A percentile compares a stretch with the other conserved stretches of the same genome.
phyloP scores from a whole-genome alignment of 306 rosid genomes.

The Abrus pulchellus region DNA sequence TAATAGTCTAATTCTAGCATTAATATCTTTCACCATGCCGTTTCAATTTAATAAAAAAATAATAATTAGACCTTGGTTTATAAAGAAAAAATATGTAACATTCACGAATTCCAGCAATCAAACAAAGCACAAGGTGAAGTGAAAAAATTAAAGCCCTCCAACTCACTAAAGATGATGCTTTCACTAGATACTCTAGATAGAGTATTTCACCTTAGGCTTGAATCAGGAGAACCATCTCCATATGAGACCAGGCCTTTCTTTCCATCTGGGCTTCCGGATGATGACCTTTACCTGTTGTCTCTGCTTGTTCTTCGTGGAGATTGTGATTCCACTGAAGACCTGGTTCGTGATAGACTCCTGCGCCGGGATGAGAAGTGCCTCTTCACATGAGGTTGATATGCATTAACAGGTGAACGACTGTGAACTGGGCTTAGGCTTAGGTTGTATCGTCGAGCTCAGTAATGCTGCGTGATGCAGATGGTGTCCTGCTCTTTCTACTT shows the following conservation, averaged over 20 bases:
- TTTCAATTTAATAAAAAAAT: background rate
- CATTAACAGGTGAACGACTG: conserved; percentile 69
- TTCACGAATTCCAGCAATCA: conserved; percentile 24
- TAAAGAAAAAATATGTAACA: background rate
- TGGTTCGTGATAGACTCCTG: conserved; percentile 68
- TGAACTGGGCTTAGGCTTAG: conserved; percentile 68
- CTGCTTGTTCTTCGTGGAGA: conserved; percentile 63
- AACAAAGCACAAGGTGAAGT: conserved; percentile 18
- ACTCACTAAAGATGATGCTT: background rate
- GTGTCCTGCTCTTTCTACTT: conserved; percentile 86
- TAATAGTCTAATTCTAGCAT: background rate
- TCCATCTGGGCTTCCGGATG: conserved; percentile 72
- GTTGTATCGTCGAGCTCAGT: conserved; percentile 69
- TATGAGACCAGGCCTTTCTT: conserved; percentile 91
- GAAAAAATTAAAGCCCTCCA: conserved; percentile 25
- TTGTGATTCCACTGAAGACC: conserved; percentile 65
- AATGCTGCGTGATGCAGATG: conserved; percentile 80
- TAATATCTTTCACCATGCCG: too few species aligned
- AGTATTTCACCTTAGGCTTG: conserved; percentile 16
- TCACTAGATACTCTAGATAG: background rate
- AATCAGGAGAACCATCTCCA: conserved; percentile 61
- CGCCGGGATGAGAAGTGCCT: conserved; percentile 67
- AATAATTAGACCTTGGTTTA: conserved; percentile 52
- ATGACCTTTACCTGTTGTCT: conserved; percentile 66
- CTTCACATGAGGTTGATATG: conserved; percentile 57